Conservation (phyloP, 78 protist species). For the Dictyostelium purpureum region DNA sequence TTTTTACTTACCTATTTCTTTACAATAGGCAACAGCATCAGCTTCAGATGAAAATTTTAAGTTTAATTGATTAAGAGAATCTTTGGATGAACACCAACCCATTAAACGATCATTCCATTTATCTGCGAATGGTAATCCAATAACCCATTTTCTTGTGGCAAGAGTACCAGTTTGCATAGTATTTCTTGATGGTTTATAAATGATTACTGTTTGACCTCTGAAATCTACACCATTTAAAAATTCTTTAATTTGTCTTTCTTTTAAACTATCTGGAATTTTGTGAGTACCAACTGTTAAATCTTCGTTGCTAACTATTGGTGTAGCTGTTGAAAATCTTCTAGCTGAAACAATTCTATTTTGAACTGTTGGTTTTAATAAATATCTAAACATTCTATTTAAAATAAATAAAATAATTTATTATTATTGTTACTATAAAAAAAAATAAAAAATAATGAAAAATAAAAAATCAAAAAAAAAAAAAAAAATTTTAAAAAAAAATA, state of each 20-base stretch:
- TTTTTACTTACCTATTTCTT: conserved; percentile 67
- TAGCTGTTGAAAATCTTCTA: background rate
- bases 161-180: conserved; percentile 71
- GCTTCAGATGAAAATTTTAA: conserved; percentile 36
- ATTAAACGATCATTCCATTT: conserved; percentile 73
- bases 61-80: conserved; percentile 59
- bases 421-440: background rate
- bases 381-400: background rate
- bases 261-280: background rate
- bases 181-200: conserved; percentile 75
- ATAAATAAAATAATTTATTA: background rate
- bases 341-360: background rate
- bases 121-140: conserved; percentile 35
- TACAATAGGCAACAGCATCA: conserved; percentile 64
- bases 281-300: conserved; percentile 46
- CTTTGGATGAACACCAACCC: conserved; percentile 80
- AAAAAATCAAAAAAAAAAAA: background rate
- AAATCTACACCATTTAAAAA: conserved; percentile 46
- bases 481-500: background rate
- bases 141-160: conserved; percentile 45
- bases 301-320: background rate
- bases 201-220: conserved; percentile 27
- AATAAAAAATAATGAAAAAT: background rate
- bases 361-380: conserved; percentile 2
- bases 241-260: background rate